These are phyloP conservation scores for Neofusicoccum ribis DNA, from an alignment of 2,329 filamentous ascomycete genomes.

Conservation along the genomic window DNA sequence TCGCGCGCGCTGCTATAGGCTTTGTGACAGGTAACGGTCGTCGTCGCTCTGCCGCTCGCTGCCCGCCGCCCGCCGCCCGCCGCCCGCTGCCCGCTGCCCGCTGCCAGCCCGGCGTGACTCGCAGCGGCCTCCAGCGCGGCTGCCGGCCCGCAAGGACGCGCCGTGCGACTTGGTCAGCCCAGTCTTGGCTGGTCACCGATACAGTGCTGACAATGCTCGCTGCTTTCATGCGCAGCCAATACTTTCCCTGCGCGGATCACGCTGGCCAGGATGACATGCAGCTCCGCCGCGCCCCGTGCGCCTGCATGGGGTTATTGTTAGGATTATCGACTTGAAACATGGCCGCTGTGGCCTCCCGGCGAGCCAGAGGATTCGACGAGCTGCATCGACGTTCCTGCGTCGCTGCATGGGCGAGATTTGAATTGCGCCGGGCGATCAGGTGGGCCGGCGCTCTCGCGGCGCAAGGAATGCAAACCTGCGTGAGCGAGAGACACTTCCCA, in stretches of 20 bases:
- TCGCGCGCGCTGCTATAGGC: conserved; percentile 20
- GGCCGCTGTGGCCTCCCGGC: conserved; percentile 8
- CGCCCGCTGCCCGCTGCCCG: too few relatives aligned
- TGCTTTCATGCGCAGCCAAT: conserved; percentile 30
- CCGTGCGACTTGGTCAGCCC: conserved; percentile 28
- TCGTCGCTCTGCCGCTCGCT: background rate
- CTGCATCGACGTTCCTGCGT: conserved; percentile 41
- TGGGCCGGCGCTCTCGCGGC: conserved; percentile 31
- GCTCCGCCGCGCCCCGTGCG: conserved; percentile 39
- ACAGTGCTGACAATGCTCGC: conserved; percentile 32
- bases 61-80: too few relatives aligned
- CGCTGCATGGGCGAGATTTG: conserved; percentile 30
- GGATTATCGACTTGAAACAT: conserved; percentile 37
- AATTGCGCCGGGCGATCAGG: conserved; percentile 22
- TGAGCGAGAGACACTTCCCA: conserved; percentile 30
- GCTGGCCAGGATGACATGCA: conserved; percentile 23
- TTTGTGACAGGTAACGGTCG: conserved; percentile 39
- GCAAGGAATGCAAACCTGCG: conserved; percentile 41
- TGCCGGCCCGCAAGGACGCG: conserved; percentile 33
- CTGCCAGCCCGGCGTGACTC: conserved; percentile 25
- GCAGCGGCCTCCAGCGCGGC: conserved; percentile 28
- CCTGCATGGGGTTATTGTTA: conserved; percentile 36
- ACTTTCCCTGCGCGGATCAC: conserved; percentile 22
- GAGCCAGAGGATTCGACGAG: conserved; percentile 15
- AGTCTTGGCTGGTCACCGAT: conserved; percentile 26